Evolutionary conservation across 2,329 filamentous ascomycete species (phyloP), one percentile per base, ranked within the genome.

Genomic region (Cyphellophora attinorum): DNA sequence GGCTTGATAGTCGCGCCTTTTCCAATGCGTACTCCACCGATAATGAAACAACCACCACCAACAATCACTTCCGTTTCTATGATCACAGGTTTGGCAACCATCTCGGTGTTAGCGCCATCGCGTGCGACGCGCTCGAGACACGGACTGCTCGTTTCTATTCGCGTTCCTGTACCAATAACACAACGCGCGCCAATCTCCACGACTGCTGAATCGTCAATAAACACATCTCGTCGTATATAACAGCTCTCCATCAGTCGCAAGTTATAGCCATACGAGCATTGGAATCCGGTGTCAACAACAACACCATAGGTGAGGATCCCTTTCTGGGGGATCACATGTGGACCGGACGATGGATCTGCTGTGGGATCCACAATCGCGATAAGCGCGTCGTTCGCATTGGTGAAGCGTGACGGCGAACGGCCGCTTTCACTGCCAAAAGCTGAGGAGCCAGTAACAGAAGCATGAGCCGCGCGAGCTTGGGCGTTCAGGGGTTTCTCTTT

Each of bases 191-290:
- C 88, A 50, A 96, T 86, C 30, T 68, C 76, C 40, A 96, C 81
- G 44, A 79, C 71, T 54, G 79, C 82, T n/a, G 86, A 79, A 55
- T 98, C 91, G 37, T 88, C 76, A 52, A 96, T 80, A 16, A 78
- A 79, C 58, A 88, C 95, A 51, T 85, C 82, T 36, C 83, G 74
- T 12, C 81, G 84, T 46, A 98, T 82, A 36, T 79, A 74, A 3
- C 93, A 85, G 44, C 91, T 79, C 48, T 88, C 80, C 10, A 84
- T 88, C 46, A 98, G 82, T 31, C 74, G 73, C 49, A 96, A 81
- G 56, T 98, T 96, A 62, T 94, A 96, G 1, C 91, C 91, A 52
- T 95, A 95, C 51, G 95, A 86, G 55, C 89, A 95, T 30, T 72
- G 79, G 57, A 98, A 96, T 0, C 89, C 89, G 3, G 83, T 77